Base-by-base conservation (phyloP, 179 eudicot species). In the Drosera spatulata region DNA sequence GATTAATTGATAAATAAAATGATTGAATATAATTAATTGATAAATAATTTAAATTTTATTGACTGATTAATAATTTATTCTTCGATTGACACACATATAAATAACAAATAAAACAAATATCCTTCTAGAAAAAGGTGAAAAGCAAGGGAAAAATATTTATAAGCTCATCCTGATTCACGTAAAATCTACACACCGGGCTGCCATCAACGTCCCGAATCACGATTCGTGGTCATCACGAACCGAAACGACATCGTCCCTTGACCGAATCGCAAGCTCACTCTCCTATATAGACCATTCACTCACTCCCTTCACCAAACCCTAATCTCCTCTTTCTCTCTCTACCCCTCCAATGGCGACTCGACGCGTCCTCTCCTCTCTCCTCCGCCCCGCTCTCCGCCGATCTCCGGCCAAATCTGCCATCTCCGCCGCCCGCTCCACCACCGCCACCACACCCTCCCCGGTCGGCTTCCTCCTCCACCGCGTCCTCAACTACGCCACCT, bases 401-500 rank as follows among this genome's bases (percentile, higher is more conserved):
- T 65, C 79, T 0, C 68, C 82, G 15, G 38, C 83, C 64, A 69
- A 66, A 45, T 61, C 85, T 2, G 10, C 80, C n/a, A 22, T 72
- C 52, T 60, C 63, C 60, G 41, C 64, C 38, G 68, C 78, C 40
- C 66, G 56, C 60, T 48, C 83, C 53, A 0, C 62, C 65, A 0
- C 63, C 38, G 39, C 9, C 55, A 60, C 61, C 58, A 77, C 85
- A 56, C 62, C 83, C 0, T 73, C 91, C 0, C 77, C 94, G 2
- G 65, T 50, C 42, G 91, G 91, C 40, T 76, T 71, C 82, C 73
- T 91, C 64, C 82, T 85, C 53, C 75, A 83, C 72, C 82, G 96
- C 14, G 76, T 70, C 33, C 66, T 54, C 0, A 66, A 62, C 4
- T 74, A 57, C 55, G 69, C 83, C 41, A 73, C 81, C 59, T 73